phyloP scores from a whole-genome alignment of 176 grass and related monocot genomes.

The Guadua angustifolia region DNA sequence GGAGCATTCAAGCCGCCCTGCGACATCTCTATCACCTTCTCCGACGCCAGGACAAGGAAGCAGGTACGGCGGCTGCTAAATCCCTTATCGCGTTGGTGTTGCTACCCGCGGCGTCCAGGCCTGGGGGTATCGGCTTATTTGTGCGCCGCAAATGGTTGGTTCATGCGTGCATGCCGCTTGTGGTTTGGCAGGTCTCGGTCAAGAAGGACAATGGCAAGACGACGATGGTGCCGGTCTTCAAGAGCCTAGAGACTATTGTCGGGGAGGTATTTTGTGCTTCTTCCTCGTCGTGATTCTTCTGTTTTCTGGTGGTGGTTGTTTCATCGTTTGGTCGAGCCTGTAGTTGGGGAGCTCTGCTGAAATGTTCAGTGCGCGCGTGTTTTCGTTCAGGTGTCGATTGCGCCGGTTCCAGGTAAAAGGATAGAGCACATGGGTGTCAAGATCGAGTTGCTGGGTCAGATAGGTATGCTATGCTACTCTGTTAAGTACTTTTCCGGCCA shows the following conservation, averaged over 20 bases:
- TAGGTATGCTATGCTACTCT: conserved; percentile 56
- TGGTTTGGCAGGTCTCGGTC: conserved; percentile 55
- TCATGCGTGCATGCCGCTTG: too few relatives aligned
- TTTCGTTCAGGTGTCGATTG: conserved; percentile 62
- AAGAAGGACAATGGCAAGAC: conserved; percentile 84
- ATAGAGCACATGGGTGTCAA: conserved; percentile 82
- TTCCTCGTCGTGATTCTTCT: too few relatives aligned
- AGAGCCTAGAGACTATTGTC: conserved; percentile 74
- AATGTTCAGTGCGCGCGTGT: neutral
- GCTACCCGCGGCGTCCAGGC: too few relatives aligned
- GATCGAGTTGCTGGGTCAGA: conserved; percentile 81
- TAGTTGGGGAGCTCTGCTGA: neutral
- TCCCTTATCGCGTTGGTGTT: too few relatives aligned
- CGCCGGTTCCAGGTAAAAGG: conserved; percentile 78
- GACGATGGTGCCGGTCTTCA: conserved; percentile 73
- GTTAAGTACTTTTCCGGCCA: too few relatives aligned
- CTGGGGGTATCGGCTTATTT: too few relatives aligned
- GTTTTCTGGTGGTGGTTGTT: too few relatives aligned
- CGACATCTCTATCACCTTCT: conserved; percentile 69
- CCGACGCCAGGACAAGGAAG: conserved; percentile 67
- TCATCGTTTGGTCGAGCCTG: too few relatives aligned
- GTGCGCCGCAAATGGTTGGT: too few relatives aligned
- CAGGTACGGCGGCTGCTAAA: conserved; percentile 45
- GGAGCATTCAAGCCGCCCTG: conserved; percentile 89
- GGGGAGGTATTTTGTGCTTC: conserved; percentile 61